Percentiles rank a stretch among this genome's conserved stretches.
Conservation (phyloP, 2,329 filamentous ascomycete genomes). For the Claviceps pazoutovae region DNA sequence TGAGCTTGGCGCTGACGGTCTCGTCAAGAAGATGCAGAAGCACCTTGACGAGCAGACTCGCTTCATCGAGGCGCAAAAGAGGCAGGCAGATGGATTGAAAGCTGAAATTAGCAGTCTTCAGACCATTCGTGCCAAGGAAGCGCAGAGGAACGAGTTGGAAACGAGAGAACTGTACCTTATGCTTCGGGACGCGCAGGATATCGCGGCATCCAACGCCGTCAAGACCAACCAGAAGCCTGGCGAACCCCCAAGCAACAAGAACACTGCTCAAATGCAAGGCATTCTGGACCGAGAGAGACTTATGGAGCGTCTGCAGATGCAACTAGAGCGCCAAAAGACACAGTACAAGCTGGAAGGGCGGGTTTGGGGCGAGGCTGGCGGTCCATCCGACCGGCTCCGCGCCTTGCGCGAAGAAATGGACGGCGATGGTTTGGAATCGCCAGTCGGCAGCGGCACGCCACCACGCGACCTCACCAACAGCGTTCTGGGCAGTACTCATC, state of each 20-base stretch:
- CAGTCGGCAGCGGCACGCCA: conserved; percentile 35
- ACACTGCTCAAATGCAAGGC: conserved; percentile 70
- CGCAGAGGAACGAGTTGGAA: conserved; percentile 90
- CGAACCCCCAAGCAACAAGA: conserved; percentile 43
- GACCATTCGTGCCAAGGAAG: conserved; percentile 72
- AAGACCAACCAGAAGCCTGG: conserved; percentile 33
- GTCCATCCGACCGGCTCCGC: conserved; percentile 81
- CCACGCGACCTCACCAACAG: conserved; percentile 55
- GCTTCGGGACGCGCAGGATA: conserved; percentile 93
- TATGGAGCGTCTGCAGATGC: conserved; percentile 88
- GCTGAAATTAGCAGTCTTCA: conserved; percentile 80
- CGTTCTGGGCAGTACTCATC: conserved; percentile 58
- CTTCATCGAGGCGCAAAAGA: conserved; percentile 76
- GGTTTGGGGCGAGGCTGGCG: conserved; percentile 68
- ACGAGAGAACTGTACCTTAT: conserved; percentile 95
- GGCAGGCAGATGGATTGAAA: conserved; percentile 79
- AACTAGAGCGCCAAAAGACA: conserved; percentile 92
- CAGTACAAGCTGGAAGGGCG: conserved; percentile 94
- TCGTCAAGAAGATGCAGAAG: conserved; percentile 84
- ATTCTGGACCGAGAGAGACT: conserved; percentile 86
- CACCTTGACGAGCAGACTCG: conserved; percentile 86
- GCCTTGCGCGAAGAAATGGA: conserved; percentile 95
- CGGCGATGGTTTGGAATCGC: conserved; percentile 32
- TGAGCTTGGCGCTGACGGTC: conserved; percentile 80
- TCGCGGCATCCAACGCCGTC: conserved; percentile 70